phyloP scores from a whole-genome alignment of 371 early-diverging fungal genomes.

The Syncephalastrum sp. region DNA sequence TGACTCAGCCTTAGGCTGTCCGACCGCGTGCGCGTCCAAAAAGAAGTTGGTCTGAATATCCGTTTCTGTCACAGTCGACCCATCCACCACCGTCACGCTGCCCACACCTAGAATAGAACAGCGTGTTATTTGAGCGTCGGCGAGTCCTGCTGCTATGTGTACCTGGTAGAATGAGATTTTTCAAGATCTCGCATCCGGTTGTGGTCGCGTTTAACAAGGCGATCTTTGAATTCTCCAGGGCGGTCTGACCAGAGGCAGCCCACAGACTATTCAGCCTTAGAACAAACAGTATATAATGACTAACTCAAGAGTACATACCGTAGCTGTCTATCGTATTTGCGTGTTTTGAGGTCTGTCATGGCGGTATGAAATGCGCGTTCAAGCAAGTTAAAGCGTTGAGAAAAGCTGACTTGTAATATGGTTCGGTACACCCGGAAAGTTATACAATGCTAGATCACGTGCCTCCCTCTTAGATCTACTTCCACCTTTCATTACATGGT shows the following conservation, averaged over 20 bases:
- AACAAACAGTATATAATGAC: constrained; percentile 4
- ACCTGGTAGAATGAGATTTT: constrained; percentile 95
- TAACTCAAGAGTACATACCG: constrained; percentile 44
- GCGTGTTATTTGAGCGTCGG: neutral
- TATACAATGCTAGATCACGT: neutral
- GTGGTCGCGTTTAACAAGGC: constrained; percentile 82
- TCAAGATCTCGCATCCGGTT: constrained; percentile 87
- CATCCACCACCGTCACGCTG: constrained; percentile 82
- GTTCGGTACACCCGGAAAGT: neutral
- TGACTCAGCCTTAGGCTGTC: constrained; percentile 63
- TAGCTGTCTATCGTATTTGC: constrained; percentile 92
- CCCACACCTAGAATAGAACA: constrained; percentile 71
- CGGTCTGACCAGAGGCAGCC: constrained; percentile 88
- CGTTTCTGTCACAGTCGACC: constrained; percentile 51
- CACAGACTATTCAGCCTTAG: constrained; percentile 67
- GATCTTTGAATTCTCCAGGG: constrained; percentile 80
- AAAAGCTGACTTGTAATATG: neutral
- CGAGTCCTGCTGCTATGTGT: constrained; percentile 5
- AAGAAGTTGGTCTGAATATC: constrained; percentile 92
- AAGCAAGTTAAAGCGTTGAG: neutral
- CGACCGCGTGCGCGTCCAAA: constrained; percentile 63
- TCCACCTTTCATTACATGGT: too few relatives aligned
- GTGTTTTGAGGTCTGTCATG: constrained; percentile 61
- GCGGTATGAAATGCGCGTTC: constrained; percentile 1
- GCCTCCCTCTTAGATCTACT: neutral